phyloP scores from a whole-genome alignment of 495 filamentous ascomycete species.

The Penicillium malachiteum region DNA sequence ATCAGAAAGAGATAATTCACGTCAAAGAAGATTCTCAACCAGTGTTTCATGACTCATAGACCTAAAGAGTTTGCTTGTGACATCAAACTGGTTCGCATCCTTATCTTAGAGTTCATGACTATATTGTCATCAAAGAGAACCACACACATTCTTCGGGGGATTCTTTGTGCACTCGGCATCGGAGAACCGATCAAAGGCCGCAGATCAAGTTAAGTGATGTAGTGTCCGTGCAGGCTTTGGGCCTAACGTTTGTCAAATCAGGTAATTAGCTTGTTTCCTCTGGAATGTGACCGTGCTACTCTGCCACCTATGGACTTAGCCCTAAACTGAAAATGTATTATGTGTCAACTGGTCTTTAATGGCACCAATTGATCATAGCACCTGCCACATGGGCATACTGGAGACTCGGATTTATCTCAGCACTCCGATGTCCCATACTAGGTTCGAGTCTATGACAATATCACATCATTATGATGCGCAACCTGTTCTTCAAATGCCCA shows the following conservation, averaged over 20 bases:
- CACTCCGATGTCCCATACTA: too few relatives aligned
- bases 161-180: neutral
- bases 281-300: slow-evolving; percentile 18
- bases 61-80: neutral
- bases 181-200: neutral
- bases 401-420: too few relatives aligned
- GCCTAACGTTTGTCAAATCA: neutral
- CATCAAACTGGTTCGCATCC: neutral
- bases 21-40: neutral
- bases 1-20: too few relatives aligned
- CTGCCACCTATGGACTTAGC: neutral
- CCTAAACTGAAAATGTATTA: neutral
- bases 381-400: too few relatives aligned
- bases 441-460: too few relatives aligned
- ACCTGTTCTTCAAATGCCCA: too few relatives aligned
- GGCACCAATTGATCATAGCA: too few relatives aligned
- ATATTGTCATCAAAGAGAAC: neutral
- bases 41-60: neutral
- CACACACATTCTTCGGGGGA: neutral
- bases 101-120: neutral
- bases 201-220: neutral
- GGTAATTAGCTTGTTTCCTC: slow-evolving; percentile 1
- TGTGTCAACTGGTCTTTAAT: too few relatives aligned
- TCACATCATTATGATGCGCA: too few relatives aligned
- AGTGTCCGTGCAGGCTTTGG: neutral